Percentiles rank a stretch among this genome's conserved stretches.
These are phyloP conservation scores for Pelagophyceae sp. DNA, from an alignment of 352 stramenopile species.

Conservation along the genomic window DNA sequence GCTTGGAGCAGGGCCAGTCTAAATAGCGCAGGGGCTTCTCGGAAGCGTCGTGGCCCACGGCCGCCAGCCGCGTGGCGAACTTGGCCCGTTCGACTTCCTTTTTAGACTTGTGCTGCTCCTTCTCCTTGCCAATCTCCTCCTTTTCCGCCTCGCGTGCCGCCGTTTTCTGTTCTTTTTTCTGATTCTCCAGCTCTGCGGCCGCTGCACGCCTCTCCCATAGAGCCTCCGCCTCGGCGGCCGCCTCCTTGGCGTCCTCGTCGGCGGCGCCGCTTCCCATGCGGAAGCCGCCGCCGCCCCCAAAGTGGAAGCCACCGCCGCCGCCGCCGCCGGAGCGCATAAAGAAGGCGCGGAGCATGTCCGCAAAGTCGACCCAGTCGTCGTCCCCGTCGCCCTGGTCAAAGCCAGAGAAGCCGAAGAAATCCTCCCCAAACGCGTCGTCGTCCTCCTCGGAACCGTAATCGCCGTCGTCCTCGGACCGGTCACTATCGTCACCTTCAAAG, in stretches of 20 bases:
- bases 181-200: not conserved
- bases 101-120: not conserved
- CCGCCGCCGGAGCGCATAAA: not conserved
- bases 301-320: slow-evolving; percentile 4
- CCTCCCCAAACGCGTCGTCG: not conserved
- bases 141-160: not conserved
- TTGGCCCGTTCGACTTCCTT: not conserved
- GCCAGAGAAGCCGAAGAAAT: not conserved
- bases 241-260: not conserved
- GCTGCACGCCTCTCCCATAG: not conserved
- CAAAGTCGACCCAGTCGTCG: not conserved
- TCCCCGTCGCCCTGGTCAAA: not conserved
- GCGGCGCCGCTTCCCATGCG: not conserved
- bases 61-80: not conserved
- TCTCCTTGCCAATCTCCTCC: not conserved
- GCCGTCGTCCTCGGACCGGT: not conserved
- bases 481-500: not conserved
- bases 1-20: not conserved
- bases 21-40: not conserved
- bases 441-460: not conserved
- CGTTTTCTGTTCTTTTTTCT: not conserved
- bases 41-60: not conserved
- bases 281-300: not conserved
- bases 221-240: not conserved
- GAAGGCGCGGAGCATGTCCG: not conserved